Conservation (phyloP, 2,329 filamentous ascomycete genomes). For the Gremmenia infestans region DNA sequence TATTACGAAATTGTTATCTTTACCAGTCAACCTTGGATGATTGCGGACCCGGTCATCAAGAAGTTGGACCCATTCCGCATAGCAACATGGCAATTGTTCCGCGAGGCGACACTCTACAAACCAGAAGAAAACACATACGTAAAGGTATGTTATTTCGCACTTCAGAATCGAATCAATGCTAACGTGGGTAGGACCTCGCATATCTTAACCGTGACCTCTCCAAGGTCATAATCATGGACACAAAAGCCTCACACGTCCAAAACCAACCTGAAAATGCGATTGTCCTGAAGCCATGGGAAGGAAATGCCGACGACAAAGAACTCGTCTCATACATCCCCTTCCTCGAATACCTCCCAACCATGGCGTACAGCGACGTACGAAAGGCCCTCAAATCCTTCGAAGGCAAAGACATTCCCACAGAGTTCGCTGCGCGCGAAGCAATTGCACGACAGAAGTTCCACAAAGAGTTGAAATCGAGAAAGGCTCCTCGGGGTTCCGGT, state of each 20-base stretch:
- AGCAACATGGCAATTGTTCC: constrained; percentile 90
- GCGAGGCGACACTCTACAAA: constrained; percentile 95
- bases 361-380: constrained; percentile 85
- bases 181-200: constrained; percentile 69
- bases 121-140: constrained; percentile 79
- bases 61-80: constrained; percentile 95
- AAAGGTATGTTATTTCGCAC: constrained; percentile 63
- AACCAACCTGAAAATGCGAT: constrained; percentile 97
- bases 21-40: constrained; percentile 78
- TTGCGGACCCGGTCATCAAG: constrained; percentile 80
- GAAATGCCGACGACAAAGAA: constrained; percentile 75
- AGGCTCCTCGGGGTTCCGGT: constrained; percentile 54
- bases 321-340: constrained; percentile 90
- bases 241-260: constrained; percentile 73
- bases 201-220: constrained; percentile 94
- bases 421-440: constrained; percentile 86
- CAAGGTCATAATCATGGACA: constrained; percentile 94
- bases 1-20: constrained; percentile 98
- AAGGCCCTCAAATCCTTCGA: constrained; percentile 83
- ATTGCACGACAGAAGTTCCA: constrained; percentile 81
- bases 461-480: constrained; percentile 67
- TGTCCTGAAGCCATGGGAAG: constrained; percentile 83
- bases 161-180: constrained; percentile 13
- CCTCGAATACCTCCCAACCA: constrained; percentile 93
- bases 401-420: constrained; percentile 79